Conservation (phyloP, 257 asterid species). For the Capsicum rhomboideum region DNA sequence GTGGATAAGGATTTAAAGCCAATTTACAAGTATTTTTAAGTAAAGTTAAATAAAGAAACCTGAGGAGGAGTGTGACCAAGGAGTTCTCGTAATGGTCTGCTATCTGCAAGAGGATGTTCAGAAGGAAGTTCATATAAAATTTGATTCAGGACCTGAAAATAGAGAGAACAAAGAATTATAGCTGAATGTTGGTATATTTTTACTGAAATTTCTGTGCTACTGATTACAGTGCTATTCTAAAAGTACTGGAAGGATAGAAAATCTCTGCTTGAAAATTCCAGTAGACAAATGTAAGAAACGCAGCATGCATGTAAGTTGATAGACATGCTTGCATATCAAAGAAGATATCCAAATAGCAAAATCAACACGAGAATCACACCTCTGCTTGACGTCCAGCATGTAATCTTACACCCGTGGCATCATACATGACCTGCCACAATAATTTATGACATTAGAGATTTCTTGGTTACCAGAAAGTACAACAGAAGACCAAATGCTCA, state of each 20-base stretch:
- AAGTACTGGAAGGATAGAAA: neutral
- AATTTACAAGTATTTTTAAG: neutral
- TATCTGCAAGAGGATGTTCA: slow-evolving; percentile 11
- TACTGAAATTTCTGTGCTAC: neutral
- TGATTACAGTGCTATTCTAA: neutral
- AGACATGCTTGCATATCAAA: neutral
- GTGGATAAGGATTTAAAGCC: neutral
- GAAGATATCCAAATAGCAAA: neutral
- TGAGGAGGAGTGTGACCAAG: slow-evolving; percentile 19
- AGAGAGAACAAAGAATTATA: neutral
- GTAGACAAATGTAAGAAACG: neutral
- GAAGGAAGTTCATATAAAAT: slow-evolving; percentile 11
- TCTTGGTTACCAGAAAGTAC: neutral
- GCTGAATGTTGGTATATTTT: neutral
- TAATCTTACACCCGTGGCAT: slow-evolving; percentile 15
- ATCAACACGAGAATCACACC: neutral
- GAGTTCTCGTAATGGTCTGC: slow-evolving; percentile 11
- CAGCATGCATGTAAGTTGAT: neutral
- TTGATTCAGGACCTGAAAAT: slow-evolving; percentile 11
- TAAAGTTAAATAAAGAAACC: neutral
- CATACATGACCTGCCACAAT: slow-evolving; percentile 18
- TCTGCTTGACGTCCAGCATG: slow-evolving; percentile 21
- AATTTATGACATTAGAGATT: neutral
- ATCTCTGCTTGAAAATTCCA: neutral
- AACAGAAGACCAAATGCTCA: neutral